Evolutionary conservation across 805 yeast genomes (phyloP), one percentile per base, ranked within the genome.

Genomic region (Barnettozyma californica): DNA sequence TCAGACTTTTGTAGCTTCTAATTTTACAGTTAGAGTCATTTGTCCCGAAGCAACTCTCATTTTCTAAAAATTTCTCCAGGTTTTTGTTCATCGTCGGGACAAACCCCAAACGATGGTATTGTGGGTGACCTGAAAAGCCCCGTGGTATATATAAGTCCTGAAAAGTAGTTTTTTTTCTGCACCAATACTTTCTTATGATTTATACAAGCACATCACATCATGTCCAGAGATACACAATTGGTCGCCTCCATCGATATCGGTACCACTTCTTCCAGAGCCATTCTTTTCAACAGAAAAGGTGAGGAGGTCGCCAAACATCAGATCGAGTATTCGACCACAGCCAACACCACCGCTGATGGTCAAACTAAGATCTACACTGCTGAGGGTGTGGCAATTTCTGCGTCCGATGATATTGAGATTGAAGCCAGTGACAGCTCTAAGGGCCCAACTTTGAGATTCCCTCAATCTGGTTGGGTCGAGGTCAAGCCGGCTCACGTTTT

Each of bases 381-480:
- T 31, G 90, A 83, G 62, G 92, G 92, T 70, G 72, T 84, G 50
- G 82, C 87, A 20, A 79, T 84, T 59, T 75, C 79, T 46, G 80
- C 80, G 49, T 60, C 60, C 59, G 74, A 68, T 51, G 72, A 75
- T 53, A 67, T 84, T 46, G 85, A 79, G 57, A 80, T 84, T 54
- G 91, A 84, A 65, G 80, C 78, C 55, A 71, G 61, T 37, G 49
- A 53, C 34, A 55, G 51, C 23, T 64, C 73, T 26, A 72, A 68
- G 23, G 82, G 80, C 31, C 90, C 91, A 44, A 85, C 94, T n/a
- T 69, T 85, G 46, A 68, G 81, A 51, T 85, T 83, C 64, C 92
- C 94, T 2, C 77, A 80, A 54, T 90, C 92, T 2, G 94, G 95
- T 29, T 90, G 97, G 97, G 94, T 89, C 34, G 97, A 91, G 69